A percentile compares a stretch with the other conserved stretches of the same genome.
phyloP scores from a whole-genome alignment of 345 rosid genomes.

The Eucalyptus sp. region DNA sequence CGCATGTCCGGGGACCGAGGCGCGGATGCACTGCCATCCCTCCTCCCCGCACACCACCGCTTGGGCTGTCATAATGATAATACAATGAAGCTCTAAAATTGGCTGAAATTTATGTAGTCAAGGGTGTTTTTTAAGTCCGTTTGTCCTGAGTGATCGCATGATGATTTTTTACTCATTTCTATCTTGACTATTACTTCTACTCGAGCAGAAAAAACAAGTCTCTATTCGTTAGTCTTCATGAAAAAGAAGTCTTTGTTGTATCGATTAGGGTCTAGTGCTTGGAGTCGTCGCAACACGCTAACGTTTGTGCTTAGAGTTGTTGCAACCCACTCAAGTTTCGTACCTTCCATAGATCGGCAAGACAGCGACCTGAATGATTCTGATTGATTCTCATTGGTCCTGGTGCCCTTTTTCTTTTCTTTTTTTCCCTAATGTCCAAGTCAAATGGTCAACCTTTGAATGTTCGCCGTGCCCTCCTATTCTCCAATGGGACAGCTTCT shows the following conservation, averaged over 20 bases:
- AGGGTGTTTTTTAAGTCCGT: not conserved
- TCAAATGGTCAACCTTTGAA: not conserved
- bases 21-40: fast-evolving
- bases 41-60: too few species aligned
- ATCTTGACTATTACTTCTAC: not conserved
- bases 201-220: not conserved
- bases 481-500: not conserved
- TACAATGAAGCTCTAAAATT: not conserved
- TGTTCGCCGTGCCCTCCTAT: not conserved
- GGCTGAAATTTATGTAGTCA: not conserved
- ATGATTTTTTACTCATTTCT: not conserved
- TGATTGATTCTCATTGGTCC: not conserved
- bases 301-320: not conserved
- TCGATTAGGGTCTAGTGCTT: not conserved
- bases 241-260: not conserved
- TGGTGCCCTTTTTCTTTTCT: not conserved
- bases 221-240: not conserved
- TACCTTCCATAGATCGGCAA: not conserved
- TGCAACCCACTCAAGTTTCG: not conserved
- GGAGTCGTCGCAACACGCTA: not conserved
- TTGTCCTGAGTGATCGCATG: not conserved
- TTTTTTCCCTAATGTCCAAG: not conserved
- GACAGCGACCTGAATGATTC: not conserved
- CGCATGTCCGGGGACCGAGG: too few species aligned
- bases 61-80: not conserved